Percentiles rank a stretch among this genome's conserved stretches.
phyloP scores from a whole-genome alignment of 805 yeast species.

The Lachancea thermotolerans region DNA sequence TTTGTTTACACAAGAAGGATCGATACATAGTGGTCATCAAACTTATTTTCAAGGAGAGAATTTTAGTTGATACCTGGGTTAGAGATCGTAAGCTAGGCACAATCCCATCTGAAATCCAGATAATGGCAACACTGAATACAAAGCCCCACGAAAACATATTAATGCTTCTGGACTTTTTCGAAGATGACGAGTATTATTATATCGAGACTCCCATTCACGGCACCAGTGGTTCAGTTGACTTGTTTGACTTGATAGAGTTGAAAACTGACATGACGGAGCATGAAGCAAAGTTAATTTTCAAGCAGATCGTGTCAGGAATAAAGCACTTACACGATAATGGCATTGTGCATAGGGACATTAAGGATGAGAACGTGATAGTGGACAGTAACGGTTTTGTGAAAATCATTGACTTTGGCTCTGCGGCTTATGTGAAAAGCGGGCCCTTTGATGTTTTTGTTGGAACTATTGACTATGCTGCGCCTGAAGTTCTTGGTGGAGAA shows the following conservation, averaged over 20 bases:
- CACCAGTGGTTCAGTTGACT: constrained; percentile 79
- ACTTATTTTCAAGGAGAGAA: constrained; percentile 85
- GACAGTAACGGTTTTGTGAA: constrained; percentile 76
- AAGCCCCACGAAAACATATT: constrained; percentile 85
- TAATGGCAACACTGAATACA: constrained; percentile 72
- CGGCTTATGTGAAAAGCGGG: constrained; percentile 83
- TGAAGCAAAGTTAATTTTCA: constrained; percentile 72
- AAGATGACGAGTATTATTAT: constrained; percentile 83
- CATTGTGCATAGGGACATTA: constrained; percentile 88
- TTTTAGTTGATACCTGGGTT: constrained; percentile 96
- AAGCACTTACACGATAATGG: constrained; percentile 79
- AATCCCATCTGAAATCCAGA: constrained; percentile 92
- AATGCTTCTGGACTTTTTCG: constrained; percentile 83
- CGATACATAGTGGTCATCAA: constrained; percentile 70
- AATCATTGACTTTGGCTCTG: constrained; percentile 91
- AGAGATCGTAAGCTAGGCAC: constrained; percentile 88
- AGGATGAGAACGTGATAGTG: constrained; percentile 89
- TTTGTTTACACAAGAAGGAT: constrained; percentile 63
- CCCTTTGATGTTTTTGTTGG: constrained; percentile 98
- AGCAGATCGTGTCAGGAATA: constrained; percentile 72
- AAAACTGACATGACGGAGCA: constrained; percentile 71
- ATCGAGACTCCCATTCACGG: constrained; percentile 92
- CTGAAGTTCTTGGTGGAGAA: constrained; percentile 85
- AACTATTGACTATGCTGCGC: constrained; percentile 95
- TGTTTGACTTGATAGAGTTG: constrained; percentile 87